phyloP scores from a whole-genome alignment of 2,329 filamentous ascomycete species.

The Bretziella fagacearum region DNA sequence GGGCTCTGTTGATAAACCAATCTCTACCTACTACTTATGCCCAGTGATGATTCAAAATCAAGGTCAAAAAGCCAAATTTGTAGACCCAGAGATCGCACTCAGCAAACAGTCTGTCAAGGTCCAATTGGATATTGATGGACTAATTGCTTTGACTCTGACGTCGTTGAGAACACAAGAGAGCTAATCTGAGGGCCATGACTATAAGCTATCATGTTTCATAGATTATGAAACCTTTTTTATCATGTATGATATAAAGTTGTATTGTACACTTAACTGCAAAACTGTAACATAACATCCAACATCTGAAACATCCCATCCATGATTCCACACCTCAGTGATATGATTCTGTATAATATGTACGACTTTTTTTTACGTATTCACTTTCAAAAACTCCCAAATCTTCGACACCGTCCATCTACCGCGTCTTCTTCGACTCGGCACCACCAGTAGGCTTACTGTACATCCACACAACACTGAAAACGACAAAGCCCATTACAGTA shows the following conservation, averaged over 20 bases:
- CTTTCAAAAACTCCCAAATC: neutral
- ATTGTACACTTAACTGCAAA: conserved; percentile 10
- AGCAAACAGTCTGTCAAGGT: neutral
- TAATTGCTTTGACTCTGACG: neutral
- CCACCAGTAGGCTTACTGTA: conserved; percentile 38
- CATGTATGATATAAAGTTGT: neutral
- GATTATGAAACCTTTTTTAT: too few species aligned
- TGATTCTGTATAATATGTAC: neutral
- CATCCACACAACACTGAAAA: conserved; percentile 77
- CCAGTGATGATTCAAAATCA: conserved; percentile 31
- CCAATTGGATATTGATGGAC: too few species aligned
- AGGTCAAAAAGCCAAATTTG: conserved; percentile 43
- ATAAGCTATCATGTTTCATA: neutral
- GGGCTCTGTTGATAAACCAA: neutral
- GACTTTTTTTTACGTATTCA: conserved; percentile 12
- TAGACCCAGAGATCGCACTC: conserved; percentile 22
- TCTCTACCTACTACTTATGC: conserved; percentile 17
- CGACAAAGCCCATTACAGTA: conserved; percentile 69
- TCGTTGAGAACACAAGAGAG: conserved; percentile 38
- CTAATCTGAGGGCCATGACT: conserved; percentile 34
- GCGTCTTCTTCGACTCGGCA: conserved; percentile 29
- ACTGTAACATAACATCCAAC: too few species aligned
- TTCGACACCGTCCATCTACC: conserved; percentile 23
- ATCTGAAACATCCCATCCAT: too few species aligned
- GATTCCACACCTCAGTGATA: too few species aligned